These are phyloP conservation scores for Cydonia oblonga DNA, from an alignment of 331 rosid genomes.

Conservation along the genomic window DNA sequence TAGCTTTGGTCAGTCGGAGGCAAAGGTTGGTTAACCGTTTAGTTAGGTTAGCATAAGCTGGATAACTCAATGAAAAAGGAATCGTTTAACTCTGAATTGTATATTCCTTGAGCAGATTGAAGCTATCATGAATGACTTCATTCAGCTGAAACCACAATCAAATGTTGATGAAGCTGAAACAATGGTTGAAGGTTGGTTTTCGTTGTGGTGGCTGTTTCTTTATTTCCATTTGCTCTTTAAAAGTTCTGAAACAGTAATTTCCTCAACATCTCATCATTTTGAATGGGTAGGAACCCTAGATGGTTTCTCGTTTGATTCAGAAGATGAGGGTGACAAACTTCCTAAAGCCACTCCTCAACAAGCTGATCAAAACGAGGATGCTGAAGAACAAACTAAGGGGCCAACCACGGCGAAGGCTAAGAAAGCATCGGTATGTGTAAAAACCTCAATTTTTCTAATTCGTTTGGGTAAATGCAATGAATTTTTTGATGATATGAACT, in stretches of 20 bases:
- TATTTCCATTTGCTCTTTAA: neutral
- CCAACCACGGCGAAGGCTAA: constrained; percentile 40
- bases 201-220: neutral
- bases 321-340: constrained; percentile 61
- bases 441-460: neutral
- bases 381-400: constrained; percentile 33
- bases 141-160: constrained; percentile 77
- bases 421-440: constrained; percentile 37
- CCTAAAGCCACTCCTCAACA: constrained; percentile 40
- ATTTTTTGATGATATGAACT: neutral
- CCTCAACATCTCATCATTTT: constrained; percentile 14
- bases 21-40: constrained; percentile 51
- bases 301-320: constrained; percentile 86
- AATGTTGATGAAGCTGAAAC: constrained; percentile 84
- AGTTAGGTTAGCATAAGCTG: neutral
- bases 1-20: constrained; percentile 89
- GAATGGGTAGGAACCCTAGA: constrained; percentile 74
- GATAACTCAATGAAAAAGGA: neutral
- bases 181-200: constrained; percentile 80
- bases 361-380: constrained; percentile 40
- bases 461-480: neutral
- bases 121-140: constrained; percentile 86
- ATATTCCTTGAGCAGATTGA: constrained; percentile 60
- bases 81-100: neutral
- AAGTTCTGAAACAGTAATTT: neutral